These are phyloP conservation scores for Cyberlindnera galapagoensis DNA, from an alignment of 805 yeast genomes.

Conservation along the genomic window DNA sequence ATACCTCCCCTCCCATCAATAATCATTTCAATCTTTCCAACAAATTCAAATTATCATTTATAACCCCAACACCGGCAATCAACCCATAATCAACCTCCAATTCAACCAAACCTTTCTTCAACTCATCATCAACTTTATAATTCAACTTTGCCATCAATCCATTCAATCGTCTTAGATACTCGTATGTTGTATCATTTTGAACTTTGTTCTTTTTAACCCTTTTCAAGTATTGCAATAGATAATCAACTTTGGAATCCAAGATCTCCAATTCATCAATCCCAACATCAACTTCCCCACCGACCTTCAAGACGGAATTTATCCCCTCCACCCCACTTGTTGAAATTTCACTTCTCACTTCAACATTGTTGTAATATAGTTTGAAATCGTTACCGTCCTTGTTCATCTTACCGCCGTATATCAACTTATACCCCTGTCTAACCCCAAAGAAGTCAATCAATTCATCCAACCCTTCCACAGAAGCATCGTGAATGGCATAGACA, in stretches of 20 bases:
- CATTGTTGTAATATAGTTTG: conserved; percentile 3
- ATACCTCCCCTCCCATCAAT: background rate
- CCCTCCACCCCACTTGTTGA: conserved; percentile 9
- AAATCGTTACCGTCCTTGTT: conserved; percentile 11
- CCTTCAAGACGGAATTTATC: conserved; percentile 8
- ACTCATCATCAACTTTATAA: conserved; percentile 14
- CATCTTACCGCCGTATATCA: conserved; percentile 7
- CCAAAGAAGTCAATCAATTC: background rate
- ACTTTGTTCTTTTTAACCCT: conserved; percentile 1
- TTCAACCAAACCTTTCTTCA: conserved; percentile 13
- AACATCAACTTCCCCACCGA: conserved; percentile 6
- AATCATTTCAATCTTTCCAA: conserved; percentile 6
- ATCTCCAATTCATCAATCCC: conserved; percentile 8
- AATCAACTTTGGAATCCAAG: conserved; percentile 5
- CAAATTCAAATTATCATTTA: conserved; percentile 10
- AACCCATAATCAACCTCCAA: conserved; percentile 20
- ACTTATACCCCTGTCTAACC: conserved; percentile 2
- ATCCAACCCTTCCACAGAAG: background rate
- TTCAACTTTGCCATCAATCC: conserved; percentile 18
- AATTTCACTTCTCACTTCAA: conserved; percentile 3
- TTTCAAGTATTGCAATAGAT: no score
- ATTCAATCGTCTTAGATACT: conserved; percentile 12
- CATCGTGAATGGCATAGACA: conserved; percentile 7
- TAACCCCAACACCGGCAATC: conserved; percentile 12
- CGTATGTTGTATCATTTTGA: conserved; percentile 1